Conservation (phyloP, 345 rosid species). For the Brassica juncea region DNA sequence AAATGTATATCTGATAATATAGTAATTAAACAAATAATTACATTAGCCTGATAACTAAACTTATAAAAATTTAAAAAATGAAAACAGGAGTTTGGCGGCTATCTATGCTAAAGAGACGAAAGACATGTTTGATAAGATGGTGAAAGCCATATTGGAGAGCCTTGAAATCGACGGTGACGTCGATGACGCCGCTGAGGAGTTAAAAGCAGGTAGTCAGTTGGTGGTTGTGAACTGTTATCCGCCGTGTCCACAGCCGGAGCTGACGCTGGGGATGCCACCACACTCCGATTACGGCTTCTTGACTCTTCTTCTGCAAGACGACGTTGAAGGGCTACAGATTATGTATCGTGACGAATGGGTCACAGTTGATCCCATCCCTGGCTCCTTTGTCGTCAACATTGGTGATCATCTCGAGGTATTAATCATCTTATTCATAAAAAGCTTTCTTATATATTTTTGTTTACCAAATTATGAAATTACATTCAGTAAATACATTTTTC, state of each 20-base stretch:
- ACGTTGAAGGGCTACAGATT: constrained; percentile 75
- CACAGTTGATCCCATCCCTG: constrained; percentile 68
- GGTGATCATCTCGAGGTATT: constrained; percentile 94
- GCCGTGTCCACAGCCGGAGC: constrained; percentile 82
- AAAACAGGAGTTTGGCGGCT: constrained; percentile 61
- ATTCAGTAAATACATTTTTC: no score
- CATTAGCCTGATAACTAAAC: neutral
- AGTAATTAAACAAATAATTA: neutral
- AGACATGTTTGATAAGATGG: constrained; percentile 53
- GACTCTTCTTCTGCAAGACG: constrained; percentile 86
- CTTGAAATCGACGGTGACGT: constrained; percentile 39
- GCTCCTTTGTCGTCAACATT: constrained; percentile 73
- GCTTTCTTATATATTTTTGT: neutral
- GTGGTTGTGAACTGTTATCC: constrained; percentile 79
- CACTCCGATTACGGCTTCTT: constrained; percentile 92
- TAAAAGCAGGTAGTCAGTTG: constrained; percentile 73
- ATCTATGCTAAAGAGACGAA: constrained; percentile 70
- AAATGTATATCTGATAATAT: neutral
- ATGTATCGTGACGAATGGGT: constrained; percentile 60
- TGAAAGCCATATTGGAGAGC: constrained; percentile 73
- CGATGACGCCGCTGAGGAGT: constrained; percentile 44
- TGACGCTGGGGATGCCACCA: constrained; percentile 90
- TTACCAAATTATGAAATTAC: neutral
- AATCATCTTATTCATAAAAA: neutral
- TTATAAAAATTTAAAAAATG: neutral